phyloP scores from a whole-genome alignment of 257 asterid species.

The Penstemon newberryi region DNA sequence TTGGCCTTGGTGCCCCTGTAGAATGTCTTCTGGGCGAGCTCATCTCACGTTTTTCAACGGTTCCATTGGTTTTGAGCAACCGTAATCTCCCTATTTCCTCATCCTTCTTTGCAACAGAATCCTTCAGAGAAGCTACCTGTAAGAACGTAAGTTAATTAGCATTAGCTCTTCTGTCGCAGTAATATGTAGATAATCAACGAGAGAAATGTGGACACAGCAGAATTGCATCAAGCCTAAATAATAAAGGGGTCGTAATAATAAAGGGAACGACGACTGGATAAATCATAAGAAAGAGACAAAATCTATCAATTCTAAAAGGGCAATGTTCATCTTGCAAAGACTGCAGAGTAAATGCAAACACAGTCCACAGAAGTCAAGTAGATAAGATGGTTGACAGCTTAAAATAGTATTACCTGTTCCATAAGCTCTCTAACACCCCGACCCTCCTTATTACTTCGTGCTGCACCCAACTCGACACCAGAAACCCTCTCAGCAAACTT shows the following conservation, averaged over 20 bases:
- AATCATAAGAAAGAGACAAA: too few species aligned
- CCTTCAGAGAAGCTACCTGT: constrained; percentile 79
- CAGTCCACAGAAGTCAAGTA: neutral
- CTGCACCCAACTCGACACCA: constrained; percentile 97
- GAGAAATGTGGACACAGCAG: neutral
- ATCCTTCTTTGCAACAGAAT: constrained; percentile 67
- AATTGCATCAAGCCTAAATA: neutral
- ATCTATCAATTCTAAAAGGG: neutral
- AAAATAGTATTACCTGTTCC: constrained; percentile 71
- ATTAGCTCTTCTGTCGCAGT: too few species aligned
- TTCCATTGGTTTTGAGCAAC: constrained; percentile 43
- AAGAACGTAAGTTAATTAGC: too few species aligned
- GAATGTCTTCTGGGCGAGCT: constrained; percentile 55
- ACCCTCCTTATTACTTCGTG: constrained; percentile 82
- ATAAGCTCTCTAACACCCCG: constrained; percentile 85
- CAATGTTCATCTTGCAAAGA: constrained; percentile 10
- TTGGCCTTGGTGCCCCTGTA: constrained; percentile 41
- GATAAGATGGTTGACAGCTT: neutral
- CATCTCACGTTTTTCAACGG: constrained; percentile 45
- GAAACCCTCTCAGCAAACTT: constrained; percentile 98
- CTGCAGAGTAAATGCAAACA: constrained; percentile 3
- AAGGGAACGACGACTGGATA: too few species aligned
- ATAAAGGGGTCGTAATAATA: too few species aligned
- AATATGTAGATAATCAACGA: neutral
- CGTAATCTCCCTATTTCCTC: constrained; percentile 69